Evolutionary conservation across 2,329 filamentous ascomycete genomes (phyloP).

Genomic region (Emydomyces testavorans): DNA sequence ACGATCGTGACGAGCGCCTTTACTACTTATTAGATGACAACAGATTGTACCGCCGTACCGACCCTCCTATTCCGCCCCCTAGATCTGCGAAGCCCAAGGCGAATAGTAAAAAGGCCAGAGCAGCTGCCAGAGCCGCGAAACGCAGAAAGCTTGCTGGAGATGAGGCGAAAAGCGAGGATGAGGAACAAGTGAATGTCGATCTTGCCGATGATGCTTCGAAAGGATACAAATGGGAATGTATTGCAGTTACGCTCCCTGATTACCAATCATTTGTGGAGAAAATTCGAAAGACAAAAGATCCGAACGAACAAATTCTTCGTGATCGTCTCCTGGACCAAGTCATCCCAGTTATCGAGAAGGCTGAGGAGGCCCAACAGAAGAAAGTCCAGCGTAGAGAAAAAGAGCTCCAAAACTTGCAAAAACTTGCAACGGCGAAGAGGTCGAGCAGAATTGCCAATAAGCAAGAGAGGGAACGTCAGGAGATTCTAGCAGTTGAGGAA

Average conservation of each 20-base stretch:
- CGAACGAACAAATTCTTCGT: slow-evolving; percentile 70
- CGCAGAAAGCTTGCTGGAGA: slow-evolving; percentile 46
- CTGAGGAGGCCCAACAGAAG: slow-evolving; percentile 55
- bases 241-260: slow-evolving; percentile 71
- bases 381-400: slow-evolving; percentile 66
- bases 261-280: slow-evolving; percentile 59
- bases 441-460: slow-evolving; percentile 81
- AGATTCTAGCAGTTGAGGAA: slow-evolving; percentile 59
- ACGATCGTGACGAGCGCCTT: slow-evolving; percentile 73
- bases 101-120: slow-evolving; percentile 55
- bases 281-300: slow-evolving; percentile 64
- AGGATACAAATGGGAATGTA: slow-evolving; percentile 77
- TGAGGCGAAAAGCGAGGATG: slow-evolving; percentile 37
- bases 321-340: slow-evolving; percentile 64
- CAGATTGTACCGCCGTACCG: slow-evolving; percentile 77
- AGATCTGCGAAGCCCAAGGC: slow-evolving; percentile 47
- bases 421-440: slow-evolving; percentile 84
- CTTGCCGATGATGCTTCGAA: slow-evolving; percentile 53
- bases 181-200: slow-evolving; percentile 31
- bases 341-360: slow-evolving; percentile 70
- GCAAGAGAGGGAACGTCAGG: slow-evolving; percentile 62
- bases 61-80: slow-evolving; percentile 51
- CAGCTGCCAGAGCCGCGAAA: slow-evolving; percentile 56
- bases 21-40: slow-evolving; percentile 94
- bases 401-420: slow-evolving; percentile 69